Base-by-base conservation (phyloP, 495 filamentous ascomycete genomes). In the Penicillium canescens region DNA sequence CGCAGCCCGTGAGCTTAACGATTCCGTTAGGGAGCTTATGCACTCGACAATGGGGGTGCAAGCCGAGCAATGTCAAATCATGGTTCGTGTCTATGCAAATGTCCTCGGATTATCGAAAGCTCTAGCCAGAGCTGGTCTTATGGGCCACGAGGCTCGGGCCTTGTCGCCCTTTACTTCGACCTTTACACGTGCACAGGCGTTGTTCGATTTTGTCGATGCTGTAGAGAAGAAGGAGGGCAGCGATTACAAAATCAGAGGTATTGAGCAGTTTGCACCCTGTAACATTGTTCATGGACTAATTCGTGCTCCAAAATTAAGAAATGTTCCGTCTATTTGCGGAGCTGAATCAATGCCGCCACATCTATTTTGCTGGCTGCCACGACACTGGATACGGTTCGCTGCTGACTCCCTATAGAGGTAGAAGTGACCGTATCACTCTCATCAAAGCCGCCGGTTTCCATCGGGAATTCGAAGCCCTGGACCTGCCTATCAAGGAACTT, bases 311-410 rank as follows among this genome's bases (percentile, higher is more conserved):
- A 18, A 3, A 28, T 50, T 6, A 48, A 83, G 83, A 79, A 64
- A 73, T 80, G 52, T 78, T 88, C 45, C 75, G 77, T 2, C 59
- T 86, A 4, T 86, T 82, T 59, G 76, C 69, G 5, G 75, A 85
- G 23, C 82, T 83, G 48, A 69, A 76, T 42, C 81, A 86, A 57
- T 89, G 86, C 73, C 83, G 81, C 46, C 84, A 88, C 65, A 82
- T 89, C 34, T 81, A 82, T 59, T 84, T 85, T 47, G 85, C 81
- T 7, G 80, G 78, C 34, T 87, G 84, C 55, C 83, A 87, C 49
- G 83, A 89, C 53, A 72, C 71, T 12, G 78, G 79, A 33, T 87
- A 86, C 66, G 65, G 81, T 14, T 76, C 78, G 12, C 66, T 82
- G 35, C 57, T 89, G 12, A 78, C 78, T 11, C 79, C 78, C 12